phyloP scores from a whole-genome alignment of 1,284 basidiomycete genomes.

The Tranzscheliella williamsii region DNA sequence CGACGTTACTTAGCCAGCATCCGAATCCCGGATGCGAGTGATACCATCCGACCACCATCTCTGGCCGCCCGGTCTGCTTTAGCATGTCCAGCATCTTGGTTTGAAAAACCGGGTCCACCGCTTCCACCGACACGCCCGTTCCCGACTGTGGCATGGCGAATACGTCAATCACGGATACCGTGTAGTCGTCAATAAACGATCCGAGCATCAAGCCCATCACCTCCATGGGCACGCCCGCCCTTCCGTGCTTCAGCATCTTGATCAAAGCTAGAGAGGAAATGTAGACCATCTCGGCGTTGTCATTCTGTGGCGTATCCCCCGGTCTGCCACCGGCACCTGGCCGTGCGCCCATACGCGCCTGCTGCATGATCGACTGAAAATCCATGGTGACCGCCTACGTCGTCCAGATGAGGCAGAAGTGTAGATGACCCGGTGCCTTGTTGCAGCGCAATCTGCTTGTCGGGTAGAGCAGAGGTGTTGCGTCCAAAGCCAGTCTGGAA shows the following conservation, averaged over 20 bases:
- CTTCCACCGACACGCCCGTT: constrained; percentile 97
- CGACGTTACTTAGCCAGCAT: constrained; percentile 97
- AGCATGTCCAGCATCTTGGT: constrained; percentile 99
- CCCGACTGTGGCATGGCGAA: constrained; percentile 99
- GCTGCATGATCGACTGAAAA: constrained; percentile 53
- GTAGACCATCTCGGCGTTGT: constrained; percentile 61
- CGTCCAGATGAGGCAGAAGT: no score
- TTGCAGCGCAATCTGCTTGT: no score
- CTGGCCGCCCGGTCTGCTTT: constrained; percentile 96
- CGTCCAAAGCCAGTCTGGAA: no score
- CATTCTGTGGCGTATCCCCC: constrained; percentile 62
- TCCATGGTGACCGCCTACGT: no score
- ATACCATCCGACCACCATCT: constrained; percentile 99
- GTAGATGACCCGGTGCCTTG: no score
- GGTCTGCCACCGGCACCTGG: constrained; percentile 20
- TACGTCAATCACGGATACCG: constrained; percentile 85
- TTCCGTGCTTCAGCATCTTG: constrained; percentile 97
- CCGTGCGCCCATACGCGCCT: constrained; percentile 48
- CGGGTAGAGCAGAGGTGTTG: no score
- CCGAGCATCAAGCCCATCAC: constrained; percentile 99
- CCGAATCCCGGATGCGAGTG: constrained; percentile 99
- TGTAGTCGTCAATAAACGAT: constrained; percentile 97
- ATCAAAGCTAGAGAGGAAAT: constrained; percentile 58
- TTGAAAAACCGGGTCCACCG: constrained; percentile 99
- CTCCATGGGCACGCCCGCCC: constrained; percentile 98